These are phyloP conservation scores for Ceratocystis destructans DNA, from an alignment of 2,329 filamentous ascomycete genomes.

Conservation along the genomic window DNA sequence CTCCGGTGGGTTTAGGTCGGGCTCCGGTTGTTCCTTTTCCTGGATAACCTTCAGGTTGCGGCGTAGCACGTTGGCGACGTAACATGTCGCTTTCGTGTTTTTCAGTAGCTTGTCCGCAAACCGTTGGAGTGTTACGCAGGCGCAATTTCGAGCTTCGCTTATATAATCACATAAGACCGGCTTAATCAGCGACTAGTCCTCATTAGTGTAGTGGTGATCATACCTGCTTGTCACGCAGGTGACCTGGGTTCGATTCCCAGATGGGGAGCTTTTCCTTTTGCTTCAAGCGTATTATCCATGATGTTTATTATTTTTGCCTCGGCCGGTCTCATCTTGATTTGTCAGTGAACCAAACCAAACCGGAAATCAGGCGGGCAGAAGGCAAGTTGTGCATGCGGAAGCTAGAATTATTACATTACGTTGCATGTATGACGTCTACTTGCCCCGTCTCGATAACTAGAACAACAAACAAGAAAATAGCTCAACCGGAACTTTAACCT, in stretches of 20 bases:
- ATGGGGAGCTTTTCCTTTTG: conserved; percentile 16
- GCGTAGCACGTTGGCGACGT: too few relatives aligned
- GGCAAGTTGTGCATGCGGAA: background rate
- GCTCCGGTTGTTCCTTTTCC: too few relatives aligned
- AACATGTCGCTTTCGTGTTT: too few relatives aligned
- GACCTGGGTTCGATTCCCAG: conserved; percentile 19
- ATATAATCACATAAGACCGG: background rate
- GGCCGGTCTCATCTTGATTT: background rate
- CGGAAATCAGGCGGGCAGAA: background rate
- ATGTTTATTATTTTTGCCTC: background rate
- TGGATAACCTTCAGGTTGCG: too few relatives aligned
- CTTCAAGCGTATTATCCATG: too few relatives aligned
- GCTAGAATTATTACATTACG: background rate
- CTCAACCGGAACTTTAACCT: background rate
- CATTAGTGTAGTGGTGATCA: conserved; percentile 19
- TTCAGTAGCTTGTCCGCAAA: too few relatives aligned
- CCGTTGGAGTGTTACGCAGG: too few relatives aligned
- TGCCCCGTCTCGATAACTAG: background rate
- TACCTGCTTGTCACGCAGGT: conserved; percentile 19
- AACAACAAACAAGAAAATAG: background rate
- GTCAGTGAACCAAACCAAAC: background rate
- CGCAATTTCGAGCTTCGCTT: background rate
- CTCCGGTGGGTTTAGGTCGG: too few relatives aligned
- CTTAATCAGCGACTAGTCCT: background rate
- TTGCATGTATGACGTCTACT: background rate